Conservation (phyloP, 495 filamentous ascomycete genomes). For the Hamigera avellanea region DNA sequence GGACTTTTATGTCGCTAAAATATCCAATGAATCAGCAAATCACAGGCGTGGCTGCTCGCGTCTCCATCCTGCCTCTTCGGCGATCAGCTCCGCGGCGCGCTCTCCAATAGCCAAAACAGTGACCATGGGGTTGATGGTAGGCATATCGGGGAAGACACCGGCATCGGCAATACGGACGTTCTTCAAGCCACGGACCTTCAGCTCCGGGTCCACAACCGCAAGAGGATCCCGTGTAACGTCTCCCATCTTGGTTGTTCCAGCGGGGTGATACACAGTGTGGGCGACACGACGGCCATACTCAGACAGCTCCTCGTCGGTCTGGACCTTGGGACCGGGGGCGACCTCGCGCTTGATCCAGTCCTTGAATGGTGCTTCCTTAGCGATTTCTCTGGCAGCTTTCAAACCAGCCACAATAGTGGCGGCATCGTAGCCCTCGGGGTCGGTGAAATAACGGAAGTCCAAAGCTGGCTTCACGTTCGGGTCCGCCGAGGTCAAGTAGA, state of each 20-base stretch:
- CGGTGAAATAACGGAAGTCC: slow-evolving; percentile 84
- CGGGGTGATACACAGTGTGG: slow-evolving; percentile 80
- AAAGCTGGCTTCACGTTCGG: slow-evolving; percentile 66
- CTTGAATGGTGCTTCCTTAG: slow-evolving; percentile 59
- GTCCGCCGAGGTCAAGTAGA: slow-evolving; percentile 62
- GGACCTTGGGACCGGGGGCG: slow-evolving; percentile 57
- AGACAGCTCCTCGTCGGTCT: slow-evolving; percentile 58
- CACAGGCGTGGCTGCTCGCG: slow-evolving; percentile 38
- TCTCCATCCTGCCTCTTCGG: slow-evolving; percentile 48
- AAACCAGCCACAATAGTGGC: slow-evolving; percentile 72
- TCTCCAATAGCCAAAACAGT: slow-evolving; percentile 55
- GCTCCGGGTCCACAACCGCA: slow-evolving; percentile 50
- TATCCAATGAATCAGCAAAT: neutral
- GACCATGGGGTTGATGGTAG: slow-evolving; percentile 56
- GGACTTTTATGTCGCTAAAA: neutral
- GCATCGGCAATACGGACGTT: slow-evolving; percentile 54
- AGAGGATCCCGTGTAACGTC: slow-evolving; percentile 47
- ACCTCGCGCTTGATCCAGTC: slow-evolving; percentile 72
- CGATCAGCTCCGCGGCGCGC: slow-evolving; percentile 52
- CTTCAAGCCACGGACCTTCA: slow-evolving; percentile 46
- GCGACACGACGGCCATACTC: slow-evolving; percentile 66
- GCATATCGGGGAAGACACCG: slow-evolving; percentile 58
- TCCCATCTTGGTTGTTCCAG: slow-evolving; percentile 83
- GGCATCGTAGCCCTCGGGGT: slow-evolving; percentile 72
- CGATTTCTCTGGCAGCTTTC: slow-evolving; percentile 57